Conservation (phyloP, 768 basidiomycete genomes). For the Kwoniella bestiolae region DNA sequence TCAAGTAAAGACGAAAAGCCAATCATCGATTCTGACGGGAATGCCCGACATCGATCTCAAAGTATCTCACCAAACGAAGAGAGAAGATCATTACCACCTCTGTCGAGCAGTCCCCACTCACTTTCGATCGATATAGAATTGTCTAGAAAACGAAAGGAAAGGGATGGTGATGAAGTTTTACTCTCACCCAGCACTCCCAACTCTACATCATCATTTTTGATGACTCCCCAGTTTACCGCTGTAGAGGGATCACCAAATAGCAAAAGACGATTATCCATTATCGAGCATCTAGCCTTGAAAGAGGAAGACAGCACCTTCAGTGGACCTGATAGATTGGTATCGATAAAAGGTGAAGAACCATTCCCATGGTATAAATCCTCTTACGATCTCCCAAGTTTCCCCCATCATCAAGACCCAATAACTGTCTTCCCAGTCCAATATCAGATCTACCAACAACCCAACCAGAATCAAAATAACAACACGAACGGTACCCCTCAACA, state of each 20-base stretch:
- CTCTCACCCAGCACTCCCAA: constrained; percentile 18
- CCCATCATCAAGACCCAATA: constrained; percentile 26
- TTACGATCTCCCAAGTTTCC: constrained; percentile 19
- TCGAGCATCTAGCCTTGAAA: constrained; percentile 14
- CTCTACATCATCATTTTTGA: constrained; percentile 13
- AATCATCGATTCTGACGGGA: constrained; percentile 14
- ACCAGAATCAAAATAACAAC: neutral
- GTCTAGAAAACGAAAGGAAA: constrained; percentile 21
- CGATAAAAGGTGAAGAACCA: constrained; percentile 14
- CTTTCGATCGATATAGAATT: constrained; percentile 18
- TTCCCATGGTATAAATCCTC: constrained; percentile 21
- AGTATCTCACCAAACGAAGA: neutral
- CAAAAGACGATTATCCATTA: constrained; percentile 17
- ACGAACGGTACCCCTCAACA: constrained; percentile 5
- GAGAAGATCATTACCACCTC: constrained; percentile 3
- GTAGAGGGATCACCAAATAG: neutral
- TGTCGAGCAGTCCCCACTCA: neutral
- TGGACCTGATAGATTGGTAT: neutral
- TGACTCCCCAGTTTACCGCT: constrained; percentile 17
- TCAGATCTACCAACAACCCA: constrained; percentile 8
- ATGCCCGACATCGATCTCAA: neutral
- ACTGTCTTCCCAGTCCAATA: constrained; percentile 33
- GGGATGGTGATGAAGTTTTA: constrained; percentile 1
- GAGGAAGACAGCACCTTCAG: constrained; percentile 1
- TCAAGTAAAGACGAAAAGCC: constrained; percentile 28